A percentile compares a stretch with the other conserved stretches of the same genome.
Evolutionary conservation across 2,329 filamentous ascomycete genomes (phyloP).

Genomic region (Fusarium incarnatum): DNA sequence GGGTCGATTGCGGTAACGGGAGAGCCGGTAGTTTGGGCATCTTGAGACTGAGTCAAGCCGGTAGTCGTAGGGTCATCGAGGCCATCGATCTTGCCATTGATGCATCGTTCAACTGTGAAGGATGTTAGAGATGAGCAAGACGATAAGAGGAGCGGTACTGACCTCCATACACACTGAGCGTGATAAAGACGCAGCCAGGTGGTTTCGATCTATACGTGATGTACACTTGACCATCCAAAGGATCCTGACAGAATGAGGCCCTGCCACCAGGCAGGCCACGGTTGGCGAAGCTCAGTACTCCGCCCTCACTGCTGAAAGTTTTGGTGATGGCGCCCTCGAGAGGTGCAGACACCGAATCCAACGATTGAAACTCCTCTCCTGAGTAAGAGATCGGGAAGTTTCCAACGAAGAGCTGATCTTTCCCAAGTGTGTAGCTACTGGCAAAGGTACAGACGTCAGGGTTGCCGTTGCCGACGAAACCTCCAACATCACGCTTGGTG

Average conservation of each 20-base stretch:
- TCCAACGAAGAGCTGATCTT: neutral
- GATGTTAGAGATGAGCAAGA: neutral
- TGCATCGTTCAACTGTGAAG: neutral
- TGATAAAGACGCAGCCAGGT: neutral
- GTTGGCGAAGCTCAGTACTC: neutral
- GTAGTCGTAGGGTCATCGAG: neutral
- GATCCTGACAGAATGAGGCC: conserved; percentile 1
- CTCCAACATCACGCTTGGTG: conserved; percentile 1
- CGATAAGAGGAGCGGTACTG: neutral
- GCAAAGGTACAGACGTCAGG: neutral
- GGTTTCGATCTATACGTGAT: neutral
- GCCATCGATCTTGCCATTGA: neutral
- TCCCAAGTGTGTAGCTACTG: neutral
- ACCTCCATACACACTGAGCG: neutral
- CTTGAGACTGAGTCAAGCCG: neutral
- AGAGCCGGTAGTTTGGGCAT: accelerated
- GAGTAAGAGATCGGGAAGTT: neutral
- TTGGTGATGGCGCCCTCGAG: neutral
- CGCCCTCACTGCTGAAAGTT: neutral
- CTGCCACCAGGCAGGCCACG: neutral
- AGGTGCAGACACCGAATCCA: neutral
- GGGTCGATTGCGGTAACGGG: no score
- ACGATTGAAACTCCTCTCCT: neutral
- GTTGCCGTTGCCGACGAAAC: neutral
- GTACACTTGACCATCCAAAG: conserved; percentile 5